phyloP scores from a whole-genome alignment of 106 monocot species.

The Alisma plantagoaquatica region DNA sequence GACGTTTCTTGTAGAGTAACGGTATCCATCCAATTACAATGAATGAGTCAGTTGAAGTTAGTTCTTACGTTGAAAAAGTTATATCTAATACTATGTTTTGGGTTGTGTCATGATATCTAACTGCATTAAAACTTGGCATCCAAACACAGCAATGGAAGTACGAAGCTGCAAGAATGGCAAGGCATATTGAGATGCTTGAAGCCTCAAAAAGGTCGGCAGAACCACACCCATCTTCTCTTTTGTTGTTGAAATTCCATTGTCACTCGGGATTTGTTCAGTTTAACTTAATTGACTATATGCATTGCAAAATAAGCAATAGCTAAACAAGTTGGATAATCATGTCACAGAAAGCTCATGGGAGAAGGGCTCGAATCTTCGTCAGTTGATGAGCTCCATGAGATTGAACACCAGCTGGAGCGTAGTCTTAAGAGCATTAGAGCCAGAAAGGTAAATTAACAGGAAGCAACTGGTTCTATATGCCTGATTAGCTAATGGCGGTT shows the following conservation, averaged over 20 bases:
- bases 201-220: conserved; percentile 16
- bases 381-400: conserved; percentile 23
- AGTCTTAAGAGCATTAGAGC: conserved; percentile 23
- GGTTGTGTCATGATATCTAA: too few species aligned
- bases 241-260: neutral
- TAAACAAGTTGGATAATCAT: neutral
- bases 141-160: conserved; percentile 16
- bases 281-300: neutral
- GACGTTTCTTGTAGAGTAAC: neutral
- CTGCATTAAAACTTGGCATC: too few species aligned
- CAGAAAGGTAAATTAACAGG: conserved; percentile 15
- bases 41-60: too few species aligned
- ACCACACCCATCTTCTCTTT: neutral
- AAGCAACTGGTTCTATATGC: neutral
- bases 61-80: too few species aligned
- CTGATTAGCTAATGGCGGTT: neutral
- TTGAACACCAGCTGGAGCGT: conserved; percentile 24
- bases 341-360: conserved; percentile 29
- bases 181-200: conserved; percentile 26
- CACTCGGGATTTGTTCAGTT: neutral
- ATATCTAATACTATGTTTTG: too few species aligned
- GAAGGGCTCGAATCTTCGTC: conserved; percentile 23
- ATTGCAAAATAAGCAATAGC: neutral
- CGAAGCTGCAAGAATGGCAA: conserved; percentile 17
- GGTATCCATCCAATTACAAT: too few species aligned